Evolutionary conservation across 2,329 filamentous ascomycete species (phyloP).

Genomic region (Ophiosphaerella narmari): DNA sequence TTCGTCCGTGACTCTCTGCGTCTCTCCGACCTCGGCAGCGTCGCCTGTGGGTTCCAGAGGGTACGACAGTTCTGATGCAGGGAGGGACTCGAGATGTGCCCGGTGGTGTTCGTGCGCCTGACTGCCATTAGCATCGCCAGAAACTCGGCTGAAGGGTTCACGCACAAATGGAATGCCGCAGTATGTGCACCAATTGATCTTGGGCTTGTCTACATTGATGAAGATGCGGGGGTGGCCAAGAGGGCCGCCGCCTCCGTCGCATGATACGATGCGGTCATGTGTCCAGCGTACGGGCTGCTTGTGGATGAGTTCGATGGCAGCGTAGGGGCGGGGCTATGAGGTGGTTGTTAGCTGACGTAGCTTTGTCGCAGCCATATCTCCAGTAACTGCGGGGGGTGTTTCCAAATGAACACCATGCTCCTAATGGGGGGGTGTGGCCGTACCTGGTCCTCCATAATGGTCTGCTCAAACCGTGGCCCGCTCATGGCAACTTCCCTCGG

Average conservation of each 20-base stretch:
- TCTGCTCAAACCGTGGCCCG: slow-evolving; percentile 96
- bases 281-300: slow-evolving; percentile 93
- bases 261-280: slow-evolving; percentile 78
- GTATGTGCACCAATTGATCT: slow-evolving; percentile 89
- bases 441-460: slow-evolving; percentile 90
- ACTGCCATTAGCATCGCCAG: slow-evolving; percentile 12
- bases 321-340: slow-evolving; percentile 78
- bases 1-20: slow-evolving; percentile 63
- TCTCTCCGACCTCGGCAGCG: slow-evolving; percentile 62
- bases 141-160: slow-evolving; percentile 26
- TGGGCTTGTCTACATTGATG: slow-evolving; percentile 97
- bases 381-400: neutral
- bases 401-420: neutral
- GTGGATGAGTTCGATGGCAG: slow-evolving; percentile 95
- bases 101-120: slow-evolving; percentile 91
- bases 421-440: slow-evolving; percentile 28
- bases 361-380: neutral
- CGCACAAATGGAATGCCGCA: slow-evolving; percentile 92
- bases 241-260: slow-evolving; percentile 90
- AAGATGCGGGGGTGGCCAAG: slow-evolving; percentile 90
- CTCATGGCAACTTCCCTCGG: slow-evolving; percentile 83
- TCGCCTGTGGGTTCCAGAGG: slow-evolving; percentile 70
- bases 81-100: slow-evolving; percentile 79
- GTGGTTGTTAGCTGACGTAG: slow-evolving; percentile 22
- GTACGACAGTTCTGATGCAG: slow-evolving; percentile 77